Evolutionary conservation across 805 yeast genomes (phyloP).

Genomic region (Wickerhamomyces pijperi): DNA sequence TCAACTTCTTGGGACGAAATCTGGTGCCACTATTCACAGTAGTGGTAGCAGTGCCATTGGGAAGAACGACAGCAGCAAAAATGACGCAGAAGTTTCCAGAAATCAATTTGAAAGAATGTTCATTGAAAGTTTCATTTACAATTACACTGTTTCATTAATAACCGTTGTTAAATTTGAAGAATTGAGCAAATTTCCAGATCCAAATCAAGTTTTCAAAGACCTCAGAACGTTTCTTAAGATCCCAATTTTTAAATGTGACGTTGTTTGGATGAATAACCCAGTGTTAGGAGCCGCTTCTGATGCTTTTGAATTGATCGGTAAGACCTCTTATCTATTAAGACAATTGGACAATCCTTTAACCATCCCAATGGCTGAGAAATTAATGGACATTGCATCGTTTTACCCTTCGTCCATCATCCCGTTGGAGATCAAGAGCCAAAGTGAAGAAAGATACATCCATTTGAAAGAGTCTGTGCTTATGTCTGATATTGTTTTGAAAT

Average conservation of each 20-base stretch:
- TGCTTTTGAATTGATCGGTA: slow-evolving; percentile 25
- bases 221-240: slow-evolving; percentile 21
- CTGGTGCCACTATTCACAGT: too few relatives aligned
- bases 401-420: slow-evolving; percentile 13
- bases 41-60: background rate
- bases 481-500: slow-evolving; percentile 11
- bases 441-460: slow-evolving; percentile 4
- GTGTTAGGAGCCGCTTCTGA: slow-evolving; percentile 27
- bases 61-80: too few relatives aligned
- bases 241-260: slow-evolving; percentile 26
- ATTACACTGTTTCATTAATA: slow-evolving; percentile 27
- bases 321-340: slow-evolving; percentile 21
- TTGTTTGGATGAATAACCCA: slow-evolving; percentile 32
- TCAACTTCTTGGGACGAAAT: slow-evolving; percentile 4
- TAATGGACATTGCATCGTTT: slow-evolving; percentile 10
- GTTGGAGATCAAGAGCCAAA: slow-evolving; percentile 4
- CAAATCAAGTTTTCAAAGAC: slow-evolving; percentile 27
- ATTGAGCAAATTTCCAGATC: slow-evolving; percentile 24
- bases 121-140: slow-evolving; percentile 33
- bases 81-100: too few relatives aligned
- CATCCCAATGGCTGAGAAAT: slow-evolving; percentile 4
- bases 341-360: slow-evolving; percentile 5
- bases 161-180: slow-evolving; percentile 20
- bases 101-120: slow-evolving; percentile 22
- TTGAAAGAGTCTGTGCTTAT: slow-evolving; percentile 11